phyloP scores from a whole-genome alignment of 2,329 filamentous ascomycete genomes.

The Harringtonia aguacate region DNA sequence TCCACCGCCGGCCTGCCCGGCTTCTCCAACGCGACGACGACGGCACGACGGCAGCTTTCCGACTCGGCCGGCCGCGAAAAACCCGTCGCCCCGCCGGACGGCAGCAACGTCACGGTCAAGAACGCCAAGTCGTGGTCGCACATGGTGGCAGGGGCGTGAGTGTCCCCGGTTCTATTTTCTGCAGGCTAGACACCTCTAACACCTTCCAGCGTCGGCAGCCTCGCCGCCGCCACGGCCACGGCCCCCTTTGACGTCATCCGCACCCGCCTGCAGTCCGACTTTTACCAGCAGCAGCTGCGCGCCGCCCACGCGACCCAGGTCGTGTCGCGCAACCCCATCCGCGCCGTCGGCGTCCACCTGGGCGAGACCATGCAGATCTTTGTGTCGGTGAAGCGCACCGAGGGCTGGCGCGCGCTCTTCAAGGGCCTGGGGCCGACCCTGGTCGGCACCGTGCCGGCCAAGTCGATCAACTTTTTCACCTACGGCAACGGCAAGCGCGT shows the following conservation, averaged over 20 bases:
- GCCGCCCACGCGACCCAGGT: slow-evolving; percentile 53
- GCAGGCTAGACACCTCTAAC: neutral
- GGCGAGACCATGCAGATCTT: slow-evolving; percentile 81
- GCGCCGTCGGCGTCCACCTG: slow-evolving; percentile 63
- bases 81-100: neutral
- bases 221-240: slow-evolving; percentile 86
- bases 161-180: no score
- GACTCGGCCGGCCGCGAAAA: neutral
- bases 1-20: slow-evolving; percentile 3
- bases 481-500: slow-evolving; percentile 87
- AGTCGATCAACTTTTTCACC: slow-evolving; percentile 87
- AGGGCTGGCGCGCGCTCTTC: slow-evolving; percentile 82
- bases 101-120: slow-evolving; percentile 19
- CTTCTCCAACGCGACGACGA: slow-evolving; percentile 4
- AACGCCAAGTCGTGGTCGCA: slow-evolving; percentile 76
- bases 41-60: neutral
- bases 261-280: slow-evolving; percentile 86
- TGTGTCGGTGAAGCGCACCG: slow-evolving; percentile 64
- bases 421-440: slow-evolving; percentile 88
- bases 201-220: slow-evolving; percentile 65
- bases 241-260: slow-evolving; percentile 90
- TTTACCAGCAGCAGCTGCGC: slow-evolving; percentile 77
- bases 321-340: slow-evolving; percentile 45
- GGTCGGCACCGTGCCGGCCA: slow-evolving; percentile 77
- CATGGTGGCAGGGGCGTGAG: slow-evolving; percentile 81